These are phyloP conservation scores for Vaccinium macrocarpon DNA, from an alignment of 148 eudicot genomes.

Conservation along the genomic window DNA sequence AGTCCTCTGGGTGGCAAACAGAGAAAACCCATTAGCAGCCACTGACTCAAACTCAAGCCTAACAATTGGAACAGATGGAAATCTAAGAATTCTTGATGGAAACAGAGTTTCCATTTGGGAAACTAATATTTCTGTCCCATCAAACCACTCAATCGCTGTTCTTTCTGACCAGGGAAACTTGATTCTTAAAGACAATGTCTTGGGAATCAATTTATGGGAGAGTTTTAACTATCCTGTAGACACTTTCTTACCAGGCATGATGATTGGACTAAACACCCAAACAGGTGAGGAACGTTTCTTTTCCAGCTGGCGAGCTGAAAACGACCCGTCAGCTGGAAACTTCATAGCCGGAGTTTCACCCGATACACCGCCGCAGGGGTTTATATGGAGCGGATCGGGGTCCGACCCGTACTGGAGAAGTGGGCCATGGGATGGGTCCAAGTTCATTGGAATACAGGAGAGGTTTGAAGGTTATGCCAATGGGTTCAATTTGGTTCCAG, in stretches of 20 bases:
- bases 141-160: not conserved
- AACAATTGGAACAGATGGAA: not conserved
- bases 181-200: not conserved
- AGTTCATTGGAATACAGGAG: conserved; percentile 1
- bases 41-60: not conserved
- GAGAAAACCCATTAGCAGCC: conserved; percentile 10
- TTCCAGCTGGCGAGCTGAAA: not conserved
- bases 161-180: conserved; percentile 16
- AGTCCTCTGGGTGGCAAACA: conserved; percentile 17
- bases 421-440: conserved; percentile 18
- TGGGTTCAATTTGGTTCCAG: not conserved
- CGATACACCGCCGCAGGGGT: not conserved
- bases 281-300: not conserved
- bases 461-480: not conserved
- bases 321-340: conserved; percentile 2
- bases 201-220: not conserved
- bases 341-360: not conserved
- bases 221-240: conserved; percentile 13
- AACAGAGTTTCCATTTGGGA: not conserved
- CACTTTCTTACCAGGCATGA: conserved; percentile 11
- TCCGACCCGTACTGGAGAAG: not conserved
- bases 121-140: not conserved
- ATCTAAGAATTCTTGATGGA: conserved; percentile 9
- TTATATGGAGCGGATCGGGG: not conserved
- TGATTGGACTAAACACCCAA: not conserved